A percentile compares a stretch with the other conserved stretches of the same genome.
phyloP scores from a whole-genome alignment of 768 basidiomycete species.

The Podaxis sp. region DNA sequence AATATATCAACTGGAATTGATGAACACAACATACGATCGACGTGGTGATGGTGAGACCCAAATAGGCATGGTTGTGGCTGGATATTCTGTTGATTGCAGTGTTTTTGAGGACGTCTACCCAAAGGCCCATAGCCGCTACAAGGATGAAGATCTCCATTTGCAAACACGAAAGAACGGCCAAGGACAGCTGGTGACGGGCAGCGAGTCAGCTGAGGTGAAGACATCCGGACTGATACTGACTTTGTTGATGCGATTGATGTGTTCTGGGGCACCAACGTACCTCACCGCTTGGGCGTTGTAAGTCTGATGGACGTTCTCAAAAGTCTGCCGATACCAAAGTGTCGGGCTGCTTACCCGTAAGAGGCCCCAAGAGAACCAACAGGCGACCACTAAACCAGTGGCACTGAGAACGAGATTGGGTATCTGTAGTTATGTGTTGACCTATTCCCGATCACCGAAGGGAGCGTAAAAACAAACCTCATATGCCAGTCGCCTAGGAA shows the following conservation, averaged over 20 bases:
- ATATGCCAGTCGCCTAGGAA: slow-evolving; percentile 35
- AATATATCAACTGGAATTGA: neutral
- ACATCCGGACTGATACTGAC: neutral
- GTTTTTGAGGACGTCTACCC: slow-evolving; percentile 53
- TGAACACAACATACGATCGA: slow-evolving; percentile 35
- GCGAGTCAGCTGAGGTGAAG: neutral
- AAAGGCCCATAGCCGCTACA: slow-evolving; percentile 49
- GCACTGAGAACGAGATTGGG: slow-evolving; percentile 47
- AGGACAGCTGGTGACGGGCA: slow-evolving; percentile 41
- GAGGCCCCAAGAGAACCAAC: slow-evolving; percentile 45
- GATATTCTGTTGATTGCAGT: slow-evolving; percentile 46
- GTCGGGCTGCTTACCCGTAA: slow-evolving; percentile 33
- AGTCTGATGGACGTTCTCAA: slow-evolving; percentile 26
- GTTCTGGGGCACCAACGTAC: slow-evolving; percentile 51
- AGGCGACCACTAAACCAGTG: slow-evolving; percentile 41
- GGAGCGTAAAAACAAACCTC: slow-evolving; percentile 33
- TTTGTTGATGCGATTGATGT: slow-evolving; percentile 51
- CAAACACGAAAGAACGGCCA: slow-evolving; percentile 52
- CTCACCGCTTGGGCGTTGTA: slow-evolving; percentile 50
- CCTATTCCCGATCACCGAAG: neutral
- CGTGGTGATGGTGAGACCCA: slow-evolving; percentile 44
- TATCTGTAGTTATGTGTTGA: slow-evolving; percentile 34
- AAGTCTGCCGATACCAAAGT: neutral
- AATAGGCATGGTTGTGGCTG: slow-evolving; percentile 38
- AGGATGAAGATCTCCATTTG: slow-evolving; percentile 57